Conservation (phyloP, 805 yeast species). For the Metschnikowia rubicola region DNA sequence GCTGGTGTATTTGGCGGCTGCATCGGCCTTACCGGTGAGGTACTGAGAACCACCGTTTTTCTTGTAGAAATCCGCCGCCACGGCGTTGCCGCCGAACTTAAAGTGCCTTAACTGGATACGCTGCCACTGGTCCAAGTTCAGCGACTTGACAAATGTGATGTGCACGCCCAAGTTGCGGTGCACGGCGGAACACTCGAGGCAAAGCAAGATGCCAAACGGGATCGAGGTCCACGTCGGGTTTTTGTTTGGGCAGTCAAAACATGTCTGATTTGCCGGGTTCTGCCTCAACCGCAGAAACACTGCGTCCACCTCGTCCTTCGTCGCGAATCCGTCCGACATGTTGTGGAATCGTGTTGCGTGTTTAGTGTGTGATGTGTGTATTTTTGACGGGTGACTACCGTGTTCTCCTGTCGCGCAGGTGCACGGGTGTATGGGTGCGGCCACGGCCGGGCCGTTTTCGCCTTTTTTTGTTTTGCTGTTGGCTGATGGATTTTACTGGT, state of each 20-base stretch:
- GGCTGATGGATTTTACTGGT: no score
- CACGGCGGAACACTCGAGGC: slow-evolving; percentile 92
- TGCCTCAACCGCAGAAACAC: slow-evolving; percentile 63
- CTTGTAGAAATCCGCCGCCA: slow-evolving; percentile 75
- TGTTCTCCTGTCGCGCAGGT: neutral
- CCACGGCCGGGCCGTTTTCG: neutral
- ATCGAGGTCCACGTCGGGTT: slow-evolving; percentile 99
- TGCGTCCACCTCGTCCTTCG: slow-evolving; percentile 64
- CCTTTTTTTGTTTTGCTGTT: no score
- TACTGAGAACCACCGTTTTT: slow-evolving; percentile 83
- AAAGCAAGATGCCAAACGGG: slow-evolving; percentile 88
- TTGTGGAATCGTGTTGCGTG: neutral
- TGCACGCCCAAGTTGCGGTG: slow-evolving; percentile 97
- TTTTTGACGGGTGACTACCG: neutral
- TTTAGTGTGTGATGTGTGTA: neutral
- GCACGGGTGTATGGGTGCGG: slow-evolving; percentile 2
- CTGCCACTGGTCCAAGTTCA: slow-evolving; percentile 92
- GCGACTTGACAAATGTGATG: slow-evolving; percentile 89
- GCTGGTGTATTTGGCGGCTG: slow-evolving; percentile 76
- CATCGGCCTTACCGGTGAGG: slow-evolving; percentile 53
- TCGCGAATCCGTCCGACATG: slow-evolving; percentile 52
- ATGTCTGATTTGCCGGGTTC: slow-evolving; percentile 71
- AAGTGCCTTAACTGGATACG: slow-evolving; percentile 84
- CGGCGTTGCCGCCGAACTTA: slow-evolving; percentile 90
- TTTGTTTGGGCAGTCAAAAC: slow-evolving; percentile 92